Conservation (phyloP, 768 basidiomycete genomes). For the Dentipellis sp. region DNA sequence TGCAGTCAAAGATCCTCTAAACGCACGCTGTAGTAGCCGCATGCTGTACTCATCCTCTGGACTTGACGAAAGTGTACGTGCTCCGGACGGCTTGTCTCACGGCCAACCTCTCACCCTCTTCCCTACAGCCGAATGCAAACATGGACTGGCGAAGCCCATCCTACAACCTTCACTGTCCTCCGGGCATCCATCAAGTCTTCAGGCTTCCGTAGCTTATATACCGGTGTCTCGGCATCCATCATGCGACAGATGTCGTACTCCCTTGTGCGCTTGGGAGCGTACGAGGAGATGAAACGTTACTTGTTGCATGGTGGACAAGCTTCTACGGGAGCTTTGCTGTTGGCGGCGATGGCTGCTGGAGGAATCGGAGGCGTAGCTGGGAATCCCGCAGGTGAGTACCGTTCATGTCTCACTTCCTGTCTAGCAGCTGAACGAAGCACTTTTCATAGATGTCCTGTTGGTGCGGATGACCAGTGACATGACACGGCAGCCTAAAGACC, state of each 20-base stretch:
- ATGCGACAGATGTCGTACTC: conserved; percentile 91
- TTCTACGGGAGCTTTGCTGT: conserved; percentile 44
- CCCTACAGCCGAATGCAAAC: conserved; percentile 68
- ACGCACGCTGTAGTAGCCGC: conserved; percentile 52
- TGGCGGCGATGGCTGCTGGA: conserved; percentile 65
- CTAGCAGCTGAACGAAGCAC: background rate
- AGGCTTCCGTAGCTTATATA: conserved; percentile 69
- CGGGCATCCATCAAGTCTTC: conserved; percentile 53
- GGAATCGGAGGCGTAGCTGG: conserved; percentile 78
- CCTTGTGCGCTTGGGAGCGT: conserved; percentile 73
- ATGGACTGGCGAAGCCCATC: conserved; percentile 41
- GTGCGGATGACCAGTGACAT: conserved; percentile 88
- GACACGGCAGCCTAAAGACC: conserved; percentile 60
- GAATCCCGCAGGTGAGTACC: conserved; percentile 62
- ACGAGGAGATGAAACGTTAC: conserved; percentile 64
- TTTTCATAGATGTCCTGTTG: conserved; percentile 51
- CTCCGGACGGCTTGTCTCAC: background rate
- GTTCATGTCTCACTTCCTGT: background rate
- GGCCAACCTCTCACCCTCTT: too few species aligned
- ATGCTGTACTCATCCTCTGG: conserved; percentile 73
- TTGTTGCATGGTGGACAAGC: conserved; percentile 42
- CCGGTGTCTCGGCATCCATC: conserved; percentile 74
- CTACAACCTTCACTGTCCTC: conserved; percentile 59
- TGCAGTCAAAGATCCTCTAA: too few species aligned
- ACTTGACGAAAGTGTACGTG: conserved; percentile 77